A percentile compares a stretch with the other conserved stretches of the same genome.
phyloP scores from a whole-genome alignment of 2,329 filamentous ascomycete species.

The Paraphaeosphaeria minitans region DNA sequence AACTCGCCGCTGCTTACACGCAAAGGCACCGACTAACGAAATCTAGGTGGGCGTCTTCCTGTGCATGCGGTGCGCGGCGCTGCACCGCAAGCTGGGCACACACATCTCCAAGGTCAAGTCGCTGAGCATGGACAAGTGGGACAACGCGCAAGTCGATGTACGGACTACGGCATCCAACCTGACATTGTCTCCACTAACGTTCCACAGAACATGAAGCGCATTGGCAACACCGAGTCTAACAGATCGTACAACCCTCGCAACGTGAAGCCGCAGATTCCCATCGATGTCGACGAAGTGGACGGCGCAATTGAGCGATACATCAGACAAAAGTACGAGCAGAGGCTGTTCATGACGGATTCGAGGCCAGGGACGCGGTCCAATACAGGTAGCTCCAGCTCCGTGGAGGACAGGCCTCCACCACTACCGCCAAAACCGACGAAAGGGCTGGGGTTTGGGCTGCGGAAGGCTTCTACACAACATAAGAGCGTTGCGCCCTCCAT shows the following conservation, averaged over 20 bases:
- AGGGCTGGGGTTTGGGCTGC: slow-evolving; percentile 68
- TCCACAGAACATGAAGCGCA: slow-evolving; percentile 85
- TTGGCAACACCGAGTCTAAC: slow-evolving; percentile 86
- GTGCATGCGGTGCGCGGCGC: slow-evolving; percentile 94
- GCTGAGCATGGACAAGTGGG: slow-evolving; percentile 97
- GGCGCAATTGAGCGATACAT: slow-evolving; percentile 96
- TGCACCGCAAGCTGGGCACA: slow-evolving; percentile 95
- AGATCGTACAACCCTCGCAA: slow-evolving; percentile 86
- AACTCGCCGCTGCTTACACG: slow-evolving; percentile 15
- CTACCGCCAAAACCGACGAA: slow-evolving; percentile 65
- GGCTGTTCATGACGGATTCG: slow-evolving; percentile 52
- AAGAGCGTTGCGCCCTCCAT: slow-evolving; percentile 58
- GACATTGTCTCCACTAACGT: slow-evolving; percentile 19
- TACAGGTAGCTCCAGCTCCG: slow-evolving; percentile 60
- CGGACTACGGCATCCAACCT: slow-evolving; percentile 37
- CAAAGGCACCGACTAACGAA: slow-evolving; percentile 17
- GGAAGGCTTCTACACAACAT: slow-evolving; percentile 72
- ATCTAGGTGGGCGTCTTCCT: slow-evolving; percentile 87
- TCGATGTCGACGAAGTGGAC: slow-evolving; percentile 91
- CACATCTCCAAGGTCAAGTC: slow-evolving; percentile 99
- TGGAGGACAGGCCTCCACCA: slow-evolving; percentile 61
- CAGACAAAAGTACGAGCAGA: slow-evolving; percentile 86
- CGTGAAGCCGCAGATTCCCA: slow-evolving; percentile 79
- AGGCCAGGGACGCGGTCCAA: slow-evolving; percentile 56
- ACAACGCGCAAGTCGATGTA: slow-evolving; percentile 94